Conservation (phyloP, 805 yeast species). For the Candida patagonica region DNA sequence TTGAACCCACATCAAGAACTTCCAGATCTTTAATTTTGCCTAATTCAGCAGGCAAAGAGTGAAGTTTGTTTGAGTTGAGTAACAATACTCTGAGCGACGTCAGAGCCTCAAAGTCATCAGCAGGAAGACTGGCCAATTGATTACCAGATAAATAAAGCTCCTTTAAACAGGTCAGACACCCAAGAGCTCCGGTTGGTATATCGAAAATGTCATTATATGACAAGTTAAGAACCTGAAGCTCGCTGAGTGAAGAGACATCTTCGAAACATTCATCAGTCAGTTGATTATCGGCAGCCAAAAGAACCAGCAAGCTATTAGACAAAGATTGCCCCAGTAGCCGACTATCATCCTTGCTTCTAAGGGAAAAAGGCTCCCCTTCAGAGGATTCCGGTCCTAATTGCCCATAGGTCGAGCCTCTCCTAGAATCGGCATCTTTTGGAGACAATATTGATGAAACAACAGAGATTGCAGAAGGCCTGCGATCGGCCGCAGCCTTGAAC, state of each 20-base stretch:
- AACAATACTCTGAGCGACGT: slow-evolving; percentile 49
- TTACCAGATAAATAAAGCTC: slow-evolving; percentile 80
- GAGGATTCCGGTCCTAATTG: neutral
- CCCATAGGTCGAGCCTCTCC: slow-evolving; percentile 15
- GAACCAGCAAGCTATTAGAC: slow-evolving; percentile 43
- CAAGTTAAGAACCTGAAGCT: slow-evolving; percentile 57
- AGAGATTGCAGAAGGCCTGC: slow-evolving; percentile 12
- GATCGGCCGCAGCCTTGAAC: slow-evolving; percentile 4
- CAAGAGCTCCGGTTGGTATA: slow-evolving; percentile 63
- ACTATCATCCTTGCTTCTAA: slow-evolving; percentile 3
- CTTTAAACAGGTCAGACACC: slow-evolving; percentile 45
- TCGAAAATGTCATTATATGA: slow-evolving; percentile 81
- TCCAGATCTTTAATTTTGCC: slow-evolving; percentile 55
- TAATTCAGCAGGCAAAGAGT: slow-evolving; percentile 81
- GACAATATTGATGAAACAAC: slow-evolving; percentile 11
- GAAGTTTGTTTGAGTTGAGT: slow-evolving; percentile 76
- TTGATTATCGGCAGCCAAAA: slow-evolving; percentile 76
- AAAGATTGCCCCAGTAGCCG: slow-evolving; percentile 18
- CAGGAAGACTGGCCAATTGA: slow-evolving; percentile 64
- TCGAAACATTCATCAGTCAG: slow-evolving; percentile 70
- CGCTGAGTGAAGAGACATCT: slow-evolving; percentile 47
- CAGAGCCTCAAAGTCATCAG: slow-evolving; percentile 70
- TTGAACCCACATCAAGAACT: slow-evolving; percentile 84
- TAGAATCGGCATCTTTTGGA: slow-evolving; percentile 12
- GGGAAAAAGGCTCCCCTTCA: neutral